These are phyloP conservation scores for Neurospora tetraspora DNA, from an alignment of 495 filamentous ascomycete genomes.

Conservation along the genomic window DNA sequence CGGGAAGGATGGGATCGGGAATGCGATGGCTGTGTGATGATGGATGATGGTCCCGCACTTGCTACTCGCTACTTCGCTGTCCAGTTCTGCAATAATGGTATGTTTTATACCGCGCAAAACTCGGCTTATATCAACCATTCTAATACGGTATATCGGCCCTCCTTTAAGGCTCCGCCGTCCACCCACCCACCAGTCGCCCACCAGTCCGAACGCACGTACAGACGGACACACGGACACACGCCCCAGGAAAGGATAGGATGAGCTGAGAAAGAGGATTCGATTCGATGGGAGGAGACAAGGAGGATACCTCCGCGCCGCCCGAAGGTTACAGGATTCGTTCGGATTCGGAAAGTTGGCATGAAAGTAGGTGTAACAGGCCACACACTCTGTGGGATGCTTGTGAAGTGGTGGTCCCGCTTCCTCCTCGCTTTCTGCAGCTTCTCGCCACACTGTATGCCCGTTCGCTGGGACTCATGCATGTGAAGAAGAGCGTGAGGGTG, in stretches of 20 bases:
- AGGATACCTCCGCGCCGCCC: background rate
- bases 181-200: conserved; percentile 1
- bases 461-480: background rate
- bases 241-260: background rate
- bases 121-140: conserved; percentile 11
- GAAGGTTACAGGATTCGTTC: background rate
- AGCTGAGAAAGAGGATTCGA: background rate
- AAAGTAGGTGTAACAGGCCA: background rate
- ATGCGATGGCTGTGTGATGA: background rate
- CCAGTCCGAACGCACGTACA: background rate
- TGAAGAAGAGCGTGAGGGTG: background rate
- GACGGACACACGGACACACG: background rate
- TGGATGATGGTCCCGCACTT: background rate
- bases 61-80: background rate
- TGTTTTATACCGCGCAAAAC: conserved; percentile 9
- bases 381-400: background rate
- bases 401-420: background rate
- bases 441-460: background rate
- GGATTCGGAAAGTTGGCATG: background rate
- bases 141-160: conserved; percentile 10
- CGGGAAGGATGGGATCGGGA: background rate
- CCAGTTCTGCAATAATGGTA: conserved; percentile 9
- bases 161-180: conserved; percentile 4
- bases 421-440: background rate
- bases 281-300: background rate